These are phyloP conservation scores for Metschnikowia lunata DNA, from an alignment of 805 yeast species.

Conservation along the genomic window DNA sequence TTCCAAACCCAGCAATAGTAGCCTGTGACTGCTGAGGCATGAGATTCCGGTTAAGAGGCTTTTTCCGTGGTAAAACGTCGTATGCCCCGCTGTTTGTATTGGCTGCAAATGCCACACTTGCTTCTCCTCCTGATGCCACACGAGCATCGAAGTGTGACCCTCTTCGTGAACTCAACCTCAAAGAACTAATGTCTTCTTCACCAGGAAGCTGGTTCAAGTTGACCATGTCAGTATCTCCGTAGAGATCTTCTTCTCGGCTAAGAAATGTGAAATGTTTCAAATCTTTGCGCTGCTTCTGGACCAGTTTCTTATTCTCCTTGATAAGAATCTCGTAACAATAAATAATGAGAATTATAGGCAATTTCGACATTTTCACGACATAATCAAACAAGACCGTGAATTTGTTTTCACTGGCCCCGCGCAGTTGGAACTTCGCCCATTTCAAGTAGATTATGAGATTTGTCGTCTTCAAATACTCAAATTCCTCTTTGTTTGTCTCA, in stretches of 20 bases:
- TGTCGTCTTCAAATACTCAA: slow-evolving; percentile 37
- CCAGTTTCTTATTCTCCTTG: slow-evolving; percentile 15
- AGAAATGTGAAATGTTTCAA: slow-evolving; percentile 36
- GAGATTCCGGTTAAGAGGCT: slow-evolving; percentile 6
- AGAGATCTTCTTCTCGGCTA: slow-evolving; percentile 26
- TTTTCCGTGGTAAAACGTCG: neutral
- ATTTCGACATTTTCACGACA: slow-evolving; percentile 27
- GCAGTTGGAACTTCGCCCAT: slow-evolving; percentile 22
- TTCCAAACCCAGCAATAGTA: slow-evolving; percentile 32
- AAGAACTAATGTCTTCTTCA: slow-evolving; percentile 24
- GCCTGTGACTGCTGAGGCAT: slow-evolving; percentile 29
- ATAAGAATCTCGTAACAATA: slow-evolving; percentile 31
- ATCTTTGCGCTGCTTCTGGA: slow-evolving; percentile 18
- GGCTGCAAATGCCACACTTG: slow-evolving; percentile 4
- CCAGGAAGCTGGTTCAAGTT: slow-evolving; percentile 13
- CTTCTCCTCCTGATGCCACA: slow-evolving; percentile 3
- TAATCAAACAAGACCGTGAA: slow-evolving; percentile 12
- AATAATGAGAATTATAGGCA: slow-evolving; percentile 33
- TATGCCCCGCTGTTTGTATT: neutral
- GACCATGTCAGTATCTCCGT: slow-evolving; percentile 28
- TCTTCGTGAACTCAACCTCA: slow-evolving; percentile 24
- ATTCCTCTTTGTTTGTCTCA: slow-evolving; percentile 32
- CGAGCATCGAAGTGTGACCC: slow-evolving; percentile 20
- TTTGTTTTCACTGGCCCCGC: slow-evolving; percentile 9
- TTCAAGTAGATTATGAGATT: slow-evolving; percentile 36